These are phyloP conservation scores for Cryptococcus sp. DNA, from an alignment of 1,284 basidiomycete genomes.

Conservation along the genomic window DNA sequence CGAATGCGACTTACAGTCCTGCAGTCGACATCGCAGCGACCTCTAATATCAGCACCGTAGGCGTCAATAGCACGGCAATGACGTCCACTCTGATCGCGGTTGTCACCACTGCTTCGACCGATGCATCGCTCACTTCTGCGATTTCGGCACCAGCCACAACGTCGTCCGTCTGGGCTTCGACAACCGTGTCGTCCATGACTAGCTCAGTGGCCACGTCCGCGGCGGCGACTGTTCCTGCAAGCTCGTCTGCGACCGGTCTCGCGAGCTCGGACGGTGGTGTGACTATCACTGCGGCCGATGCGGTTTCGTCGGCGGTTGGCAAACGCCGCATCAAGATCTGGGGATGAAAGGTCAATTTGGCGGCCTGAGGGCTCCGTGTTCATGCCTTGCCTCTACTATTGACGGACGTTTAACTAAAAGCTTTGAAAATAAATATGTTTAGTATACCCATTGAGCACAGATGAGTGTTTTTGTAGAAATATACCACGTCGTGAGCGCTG, in stretches of 20 bases:
- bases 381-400: too few relatives aligned
- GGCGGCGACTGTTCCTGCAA: slow-evolving; percentile 2
- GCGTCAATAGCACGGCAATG: slow-evolving; percentile 1
- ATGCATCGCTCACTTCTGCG: slow-evolving; percentile 2
- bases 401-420: too few relatives aligned
- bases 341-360: slow-evolving; percentile 3
- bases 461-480: too few relatives aligned
- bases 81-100: not conserved
- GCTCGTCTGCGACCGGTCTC: slow-evolving; percentile 3
- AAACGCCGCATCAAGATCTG: slow-evolving; percentile 18
- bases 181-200: slow-evolving; percentile 4
- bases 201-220: slow-evolving; percentile 1
- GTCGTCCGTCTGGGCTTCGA: not conserved
- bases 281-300: slow-evolving; percentile 27
- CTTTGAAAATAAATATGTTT: too few relatives aligned
- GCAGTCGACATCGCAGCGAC: not conserved
- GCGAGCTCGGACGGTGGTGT: slow-evolving; percentile 10
- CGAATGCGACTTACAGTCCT: not conserved
- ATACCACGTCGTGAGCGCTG: too few relatives aligned
- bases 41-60: not conserved
- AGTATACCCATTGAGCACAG: too few relatives aligned
- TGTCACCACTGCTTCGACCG: slow-evolving; percentile 4
- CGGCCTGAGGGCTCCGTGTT: too few relatives aligned
- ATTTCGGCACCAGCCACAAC: not conserved
- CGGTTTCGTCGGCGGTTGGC: slow-evolving; percentile 5